Evolutionary conservation across 2,329 filamentous ascomycete species (phyloP).

Genomic region (Mycogone perniciosa): DNA sequence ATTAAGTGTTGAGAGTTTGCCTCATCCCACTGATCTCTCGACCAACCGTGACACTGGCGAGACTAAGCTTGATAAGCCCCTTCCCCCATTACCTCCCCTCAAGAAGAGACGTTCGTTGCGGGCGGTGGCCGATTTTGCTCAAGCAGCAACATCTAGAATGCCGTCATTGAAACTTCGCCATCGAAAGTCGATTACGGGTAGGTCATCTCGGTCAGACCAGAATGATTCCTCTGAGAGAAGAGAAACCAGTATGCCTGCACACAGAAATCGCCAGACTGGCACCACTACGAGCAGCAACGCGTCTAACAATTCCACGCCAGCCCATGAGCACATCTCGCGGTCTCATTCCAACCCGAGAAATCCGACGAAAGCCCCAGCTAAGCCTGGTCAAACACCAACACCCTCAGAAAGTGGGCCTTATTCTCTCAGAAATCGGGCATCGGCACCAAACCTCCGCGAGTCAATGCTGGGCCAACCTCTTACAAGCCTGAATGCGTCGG

Average conservation of each 20-base stretch:
- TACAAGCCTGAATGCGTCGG: slow-evolving; percentile 15
- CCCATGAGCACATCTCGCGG: too few relatives aligned
- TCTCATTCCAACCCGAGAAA: neutral
- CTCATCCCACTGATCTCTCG: neutral
- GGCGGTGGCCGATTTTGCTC: slow-evolving; percentile 4
- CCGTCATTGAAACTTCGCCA: slow-evolving; percentile 6
- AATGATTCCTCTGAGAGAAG: neutral
- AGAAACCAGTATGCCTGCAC: neutral
- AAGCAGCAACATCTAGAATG: slow-evolving; percentile 8
- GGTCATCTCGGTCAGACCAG: neutral
- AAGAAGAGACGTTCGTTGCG: slow-evolving; percentile 8
- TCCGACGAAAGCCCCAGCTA: neutral
- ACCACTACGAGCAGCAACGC: neutral
- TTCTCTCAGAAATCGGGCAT: slow-evolving; percentile 14
- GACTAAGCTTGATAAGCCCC: slow-evolving; percentile 1
- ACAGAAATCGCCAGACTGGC: neutral
- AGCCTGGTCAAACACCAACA: slow-evolving; percentile 7
- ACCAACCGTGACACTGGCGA: slow-evolving; percentile 15
- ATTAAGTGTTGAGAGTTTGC: slow-evolving; percentile 43
- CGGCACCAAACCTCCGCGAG: slow-evolving; percentile 21
- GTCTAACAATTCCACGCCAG: neutral
- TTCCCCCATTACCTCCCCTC: neutral
- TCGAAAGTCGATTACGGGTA: slow-evolving; percentile 10
- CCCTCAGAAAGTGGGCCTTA: neutral
- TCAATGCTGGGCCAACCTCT: slow-evolving; percentile 10